These are phyloP conservation scores for Biscogniauxia mediterranea DNA, from an alignment of 2,329 filamentous ascomycete species.

Conservation along the genomic window DNA sequence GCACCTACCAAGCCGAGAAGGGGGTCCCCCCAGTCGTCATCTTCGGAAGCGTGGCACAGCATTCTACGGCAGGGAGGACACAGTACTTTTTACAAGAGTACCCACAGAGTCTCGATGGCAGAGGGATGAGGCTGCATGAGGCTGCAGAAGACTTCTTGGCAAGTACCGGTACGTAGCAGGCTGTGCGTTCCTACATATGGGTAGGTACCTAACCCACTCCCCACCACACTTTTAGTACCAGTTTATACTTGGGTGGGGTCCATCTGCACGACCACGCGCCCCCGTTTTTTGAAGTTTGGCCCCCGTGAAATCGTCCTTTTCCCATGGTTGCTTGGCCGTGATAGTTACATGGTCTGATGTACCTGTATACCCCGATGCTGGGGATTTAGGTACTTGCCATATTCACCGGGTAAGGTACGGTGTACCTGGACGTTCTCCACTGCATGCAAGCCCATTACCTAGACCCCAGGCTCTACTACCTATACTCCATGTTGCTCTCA, in stretches of 20 bases:
- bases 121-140: neutral
- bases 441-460: neutral
- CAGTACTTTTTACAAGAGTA: neutral
- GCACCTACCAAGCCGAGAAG: neutral
- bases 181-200: constrained; percentile 1
- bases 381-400: neutral
- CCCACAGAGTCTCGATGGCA: neutral
- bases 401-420: neutral
- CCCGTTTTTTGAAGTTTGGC: constrained; percentile 10
- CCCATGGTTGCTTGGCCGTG: constrained; percentile 9
- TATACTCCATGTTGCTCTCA: no score
- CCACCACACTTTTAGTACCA: constrained; percentile 12
- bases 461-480: no score
- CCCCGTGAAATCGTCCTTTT: constrained; percentile 20
- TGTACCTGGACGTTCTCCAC: neutral
- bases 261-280: constrained; percentile 12
- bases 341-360: constrained; percentile 6
- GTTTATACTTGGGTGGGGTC: constrained; percentile 14
- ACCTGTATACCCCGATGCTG: constrained; percentile 9
- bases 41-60: neutral
- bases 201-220: constrained; percentile 25
- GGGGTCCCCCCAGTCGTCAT: neutral
- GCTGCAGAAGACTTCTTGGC: neutral
- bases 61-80: neutral
- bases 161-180: neutral